Percentiles rank a stretch among this genome's conserved stretches.
phyloP scores from a whole-genome alignment of 768 basidiomycete genomes.

The Trametes maxima region DNA sequence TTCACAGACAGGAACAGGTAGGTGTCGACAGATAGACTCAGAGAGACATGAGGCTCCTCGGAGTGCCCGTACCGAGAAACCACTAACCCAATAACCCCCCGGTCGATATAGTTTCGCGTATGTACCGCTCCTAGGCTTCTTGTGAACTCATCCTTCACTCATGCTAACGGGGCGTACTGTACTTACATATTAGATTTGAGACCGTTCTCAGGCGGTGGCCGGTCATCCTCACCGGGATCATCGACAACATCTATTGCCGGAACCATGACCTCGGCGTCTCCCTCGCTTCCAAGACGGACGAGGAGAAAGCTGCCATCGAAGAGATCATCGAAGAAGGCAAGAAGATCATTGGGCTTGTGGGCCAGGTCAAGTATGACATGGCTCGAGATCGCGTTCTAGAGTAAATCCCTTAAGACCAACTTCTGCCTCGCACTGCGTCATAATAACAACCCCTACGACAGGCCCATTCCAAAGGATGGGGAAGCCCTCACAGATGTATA shows the following conservation, averaged over 20 bases:
- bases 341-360: conserved; percentile 69
- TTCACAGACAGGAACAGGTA: conserved; percentile 70
- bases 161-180: background rate
- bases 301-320: conserved; percentile 32
- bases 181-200: conserved; percentile 54
- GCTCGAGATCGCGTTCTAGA: conserved; percentile 68
- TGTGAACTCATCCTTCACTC: background rate
- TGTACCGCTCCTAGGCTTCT: conserved; percentile 28
- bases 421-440: background rate
- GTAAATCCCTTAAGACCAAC: conserved; percentile 43
- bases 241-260: conserved; percentile 72
- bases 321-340: conserved; percentile 74
- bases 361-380: conserved; percentile 88
- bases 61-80: too few species aligned
- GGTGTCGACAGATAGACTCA: too few species aligned
- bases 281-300: conserved; percentile 24
- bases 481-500: conserved; percentile 71
- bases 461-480: conserved; percentile 75
- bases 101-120: conserved; percentile 60
- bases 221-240: conserved; percentile 77
- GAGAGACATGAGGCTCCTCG: too few species aligned
- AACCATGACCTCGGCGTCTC: conserved; percentile 62
- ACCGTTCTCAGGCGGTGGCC: conserved; percentile 83
- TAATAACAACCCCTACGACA: conserved; percentile 30
- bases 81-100: background rate